phyloP scores from a whole-genome alignment of 495 filamentous ascomycete species.

The Penicillium nucicola region DNA sequence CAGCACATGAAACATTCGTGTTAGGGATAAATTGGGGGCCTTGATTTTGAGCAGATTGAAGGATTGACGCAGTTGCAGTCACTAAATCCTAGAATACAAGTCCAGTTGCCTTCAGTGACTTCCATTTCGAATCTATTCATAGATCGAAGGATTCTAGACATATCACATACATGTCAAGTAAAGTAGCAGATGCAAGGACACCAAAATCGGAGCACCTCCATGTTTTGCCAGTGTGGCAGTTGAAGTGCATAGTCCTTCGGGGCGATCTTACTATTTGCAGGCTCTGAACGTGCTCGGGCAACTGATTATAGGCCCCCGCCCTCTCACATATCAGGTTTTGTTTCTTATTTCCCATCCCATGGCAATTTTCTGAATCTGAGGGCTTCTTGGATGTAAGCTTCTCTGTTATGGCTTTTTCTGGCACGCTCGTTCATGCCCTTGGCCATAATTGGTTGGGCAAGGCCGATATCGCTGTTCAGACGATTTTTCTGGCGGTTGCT shows the following conservation, averaged over 20 bases:
- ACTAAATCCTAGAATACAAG: too few species aligned
- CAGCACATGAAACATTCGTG: not conserved
- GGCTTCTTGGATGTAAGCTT: not conserved
- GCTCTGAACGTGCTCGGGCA: not conserved
- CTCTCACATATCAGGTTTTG: not conserved
- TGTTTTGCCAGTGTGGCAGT: not conserved
- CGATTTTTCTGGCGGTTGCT: constrained; percentile 11
- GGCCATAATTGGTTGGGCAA: constrained; percentile 25
- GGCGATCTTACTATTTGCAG: constrained; percentile 8
- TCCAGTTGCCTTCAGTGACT: too few species aligned
- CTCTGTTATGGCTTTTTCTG: constrained; percentile 10
- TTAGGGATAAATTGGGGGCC: not conserved
- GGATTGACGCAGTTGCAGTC: too few species aligned
- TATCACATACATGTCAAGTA: not conserved
- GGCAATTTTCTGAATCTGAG: not conserved
- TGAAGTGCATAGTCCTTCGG: not conserved
- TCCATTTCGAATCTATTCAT: too few species aligned
- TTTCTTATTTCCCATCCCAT: not conserved
- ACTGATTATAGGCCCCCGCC: not conserved
- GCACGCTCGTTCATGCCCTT: constrained; percentile 14
- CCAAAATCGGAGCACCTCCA: not conserved
- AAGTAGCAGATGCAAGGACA: not conserved
- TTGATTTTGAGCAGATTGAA: not conserved
- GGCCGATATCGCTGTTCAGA: constrained; percentile 20
- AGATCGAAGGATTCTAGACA: too few species aligned